Conservation (phyloP, 208 protist species). For the Leishmania gerbilli region DNA sequence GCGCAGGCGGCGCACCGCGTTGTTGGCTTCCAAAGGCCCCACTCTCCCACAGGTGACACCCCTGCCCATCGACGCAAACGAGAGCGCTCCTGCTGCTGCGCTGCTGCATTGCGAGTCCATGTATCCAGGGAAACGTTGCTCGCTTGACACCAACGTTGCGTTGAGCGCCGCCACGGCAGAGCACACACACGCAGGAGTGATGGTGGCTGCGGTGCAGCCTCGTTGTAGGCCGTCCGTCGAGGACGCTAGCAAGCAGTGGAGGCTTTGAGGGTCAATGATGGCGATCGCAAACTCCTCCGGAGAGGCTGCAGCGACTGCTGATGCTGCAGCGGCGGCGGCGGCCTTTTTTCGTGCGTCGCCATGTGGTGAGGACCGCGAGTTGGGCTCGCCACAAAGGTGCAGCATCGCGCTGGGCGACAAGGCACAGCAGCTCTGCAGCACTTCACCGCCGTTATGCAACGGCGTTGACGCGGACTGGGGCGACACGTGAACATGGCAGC, state of each 20-base stretch:
- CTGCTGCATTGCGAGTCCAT: neutral
- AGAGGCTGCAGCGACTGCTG: neutral
- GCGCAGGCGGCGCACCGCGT: neutral
- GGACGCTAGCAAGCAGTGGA: neutral
- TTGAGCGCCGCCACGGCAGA: neutral
- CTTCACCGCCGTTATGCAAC: neutral
- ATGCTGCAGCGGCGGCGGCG: neutral
- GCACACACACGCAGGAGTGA: conserved; percentile 1
- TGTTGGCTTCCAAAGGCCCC: neutral
- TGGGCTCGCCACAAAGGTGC: neutral
- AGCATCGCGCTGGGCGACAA: neutral
- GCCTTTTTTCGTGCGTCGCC: neutral
- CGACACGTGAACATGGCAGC: conserved; percentile 8
- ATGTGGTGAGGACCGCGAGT: neutral
- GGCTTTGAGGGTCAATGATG: conserved; percentile 5
- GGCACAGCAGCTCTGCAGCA: neutral
- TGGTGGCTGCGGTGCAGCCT: neutral
- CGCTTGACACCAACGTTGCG: neutral
- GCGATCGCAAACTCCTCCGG: neutral
- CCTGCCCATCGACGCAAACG: neutral
- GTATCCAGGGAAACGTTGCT: neutral
- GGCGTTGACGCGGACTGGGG: neutral
- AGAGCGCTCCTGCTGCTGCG: neutral
- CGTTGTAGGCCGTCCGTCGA: neutral
- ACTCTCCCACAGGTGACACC: neutral